These are phyloP conservation scores for Cystoderma amianthinum DNA, from an alignment of 768 basidiomycete genomes.

Conservation along the genomic window DNA sequence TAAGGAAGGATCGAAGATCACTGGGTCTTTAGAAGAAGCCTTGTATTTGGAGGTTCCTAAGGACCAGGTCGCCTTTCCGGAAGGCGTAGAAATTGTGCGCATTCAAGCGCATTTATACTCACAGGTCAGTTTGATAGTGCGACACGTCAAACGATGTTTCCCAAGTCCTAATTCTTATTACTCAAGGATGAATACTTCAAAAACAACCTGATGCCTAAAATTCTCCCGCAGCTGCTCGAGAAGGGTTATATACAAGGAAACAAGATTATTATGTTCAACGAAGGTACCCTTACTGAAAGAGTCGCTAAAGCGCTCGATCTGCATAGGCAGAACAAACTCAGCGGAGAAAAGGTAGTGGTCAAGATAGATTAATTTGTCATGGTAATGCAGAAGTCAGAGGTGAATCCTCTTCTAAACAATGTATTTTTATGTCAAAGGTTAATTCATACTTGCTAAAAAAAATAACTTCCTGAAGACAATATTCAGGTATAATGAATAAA, in stretches of 20 bases:
- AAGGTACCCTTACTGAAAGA: conserved; percentile 34
- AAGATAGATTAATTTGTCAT: conserved; percentile 25
- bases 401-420: too few species aligned
- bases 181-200: conserved; percentile 31
- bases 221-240: conserved; percentile 34
- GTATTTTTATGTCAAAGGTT: too few species aligned
- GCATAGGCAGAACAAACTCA: conserved; percentile 38
- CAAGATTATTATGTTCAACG: conserved; percentile 28
- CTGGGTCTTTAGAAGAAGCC: conserved; percentile 16
- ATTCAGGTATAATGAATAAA: too few species aligned
- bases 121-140: conserved; percentile 22
- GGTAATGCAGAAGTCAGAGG: too few species aligned
- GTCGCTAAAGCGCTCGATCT: conserved; percentile 33
- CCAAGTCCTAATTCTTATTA: neutral
- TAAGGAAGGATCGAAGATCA: conserved; percentile 34
- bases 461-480: too few species aligned
- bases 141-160: neutral
- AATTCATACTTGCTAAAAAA: too few species aligned
- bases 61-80: conserved; percentile 27
- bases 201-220: conserved; percentile 36
- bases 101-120: conserved; percentile 35
- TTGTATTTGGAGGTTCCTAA: conserved; percentile 25
- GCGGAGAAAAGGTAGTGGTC: conserved; percentile 43
- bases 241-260: conserved; percentile 32
- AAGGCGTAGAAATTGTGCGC: conserved; percentile 24